Evolutionary conservation across 495 filamentous ascomycete genomes (phyloP), one percentile per base, ranked within the genome.

Genomic region (Aspergillus biplanus): DNA sequence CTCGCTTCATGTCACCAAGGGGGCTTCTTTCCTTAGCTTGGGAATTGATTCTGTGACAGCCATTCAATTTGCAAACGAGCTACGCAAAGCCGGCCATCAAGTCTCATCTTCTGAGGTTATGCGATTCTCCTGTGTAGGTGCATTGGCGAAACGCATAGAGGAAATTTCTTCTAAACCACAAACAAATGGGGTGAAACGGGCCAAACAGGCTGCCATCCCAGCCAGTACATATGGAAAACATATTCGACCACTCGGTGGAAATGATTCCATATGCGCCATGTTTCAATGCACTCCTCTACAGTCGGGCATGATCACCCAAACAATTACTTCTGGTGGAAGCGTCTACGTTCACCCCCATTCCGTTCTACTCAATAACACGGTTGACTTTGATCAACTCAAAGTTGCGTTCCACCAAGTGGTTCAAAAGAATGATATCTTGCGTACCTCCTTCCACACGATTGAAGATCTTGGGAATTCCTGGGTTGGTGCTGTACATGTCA

Each of bases 271-370:
- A 8, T 87, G 88, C 0, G 85, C 86, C 3, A 84, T 92, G 33
- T 84, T 84, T 16, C 89, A 89, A 11, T 91, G 90, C 65, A 91
- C 90, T 0, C 81, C 90, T 0, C 71, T 93, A 7, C 91, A 95
- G 66, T 83, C 90, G 54, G 91, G 89, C 0, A 91, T 95, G 80
- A 85, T 93, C 53, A 83, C 86, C 3, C 80, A 85, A 46, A 87
- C 88, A 1, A 72, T 84, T 9, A 73, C 78, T 5, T 80, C 79
- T 32, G 77, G 79, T 2, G 66, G 79, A 32, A 68, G 76, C 9
- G 70, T 87, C 1, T 95, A 95, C 59, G 89, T 90, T 69, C 87
- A 88, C 66, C 73, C 80, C 0, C 92, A 93, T 63, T 69, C 70
- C 0, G 82, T 92, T 52, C 56, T 72, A 6, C 69, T 95, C 1